These are phyloP conservation scores for Scheffersomyces illinoinensis DNA, from an alignment of 1,139 yeast species.

Conservation along the genomic window DNA sequence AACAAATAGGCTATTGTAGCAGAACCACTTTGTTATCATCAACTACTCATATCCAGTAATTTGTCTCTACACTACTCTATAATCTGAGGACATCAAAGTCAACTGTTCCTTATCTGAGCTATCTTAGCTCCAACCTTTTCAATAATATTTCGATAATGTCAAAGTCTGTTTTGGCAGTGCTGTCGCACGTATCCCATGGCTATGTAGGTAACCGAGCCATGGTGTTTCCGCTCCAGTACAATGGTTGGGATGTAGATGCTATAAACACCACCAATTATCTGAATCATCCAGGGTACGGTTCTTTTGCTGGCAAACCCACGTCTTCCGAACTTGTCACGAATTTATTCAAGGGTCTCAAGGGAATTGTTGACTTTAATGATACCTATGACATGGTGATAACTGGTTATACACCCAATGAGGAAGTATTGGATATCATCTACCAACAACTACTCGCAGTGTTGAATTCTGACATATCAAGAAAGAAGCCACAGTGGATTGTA, in stretches of 20 bases:
- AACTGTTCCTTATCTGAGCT: neutral
- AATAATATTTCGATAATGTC: neutral
- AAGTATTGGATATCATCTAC: conserved; percentile 49
- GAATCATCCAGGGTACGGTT: conserved; percentile 82
- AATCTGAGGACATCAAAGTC: neutral
- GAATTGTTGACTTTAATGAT: conserved; percentile 22
- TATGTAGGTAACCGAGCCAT: conserved; percentile 20
- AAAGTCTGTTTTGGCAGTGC: conserved; percentile 35
- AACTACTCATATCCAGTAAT: neutral
- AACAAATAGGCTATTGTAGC: no score
- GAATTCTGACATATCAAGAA: conserved; percentile 14
- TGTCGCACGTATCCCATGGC: conserved; percentile 86
- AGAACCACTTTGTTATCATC: neutral
- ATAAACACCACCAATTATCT: conserved; percentile 79
- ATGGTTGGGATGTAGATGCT: conserved; percentile 85
- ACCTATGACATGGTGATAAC: conserved; percentile 64
- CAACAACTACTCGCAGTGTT: conserved; percentile 30
- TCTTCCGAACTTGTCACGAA: conserved; percentile 20
- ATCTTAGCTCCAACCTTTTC: neutral
- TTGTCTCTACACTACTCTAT: neutral
- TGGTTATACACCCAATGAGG: conserved; percentile 70
- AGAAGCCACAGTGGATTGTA: conserved; percentile 30
- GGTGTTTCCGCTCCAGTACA: conserved; percentile 73
- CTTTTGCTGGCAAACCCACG: conserved; percentile 24
- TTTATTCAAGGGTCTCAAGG: conserved; percentile 24